A percentile compares a stretch with the other conserved stretches of the same genome.
These are phyloP conservation scores for Rhodotorula toruloides DNA, from an alignment of 768 basidiomycete genomes.

Conservation along the genomic window DNA sequence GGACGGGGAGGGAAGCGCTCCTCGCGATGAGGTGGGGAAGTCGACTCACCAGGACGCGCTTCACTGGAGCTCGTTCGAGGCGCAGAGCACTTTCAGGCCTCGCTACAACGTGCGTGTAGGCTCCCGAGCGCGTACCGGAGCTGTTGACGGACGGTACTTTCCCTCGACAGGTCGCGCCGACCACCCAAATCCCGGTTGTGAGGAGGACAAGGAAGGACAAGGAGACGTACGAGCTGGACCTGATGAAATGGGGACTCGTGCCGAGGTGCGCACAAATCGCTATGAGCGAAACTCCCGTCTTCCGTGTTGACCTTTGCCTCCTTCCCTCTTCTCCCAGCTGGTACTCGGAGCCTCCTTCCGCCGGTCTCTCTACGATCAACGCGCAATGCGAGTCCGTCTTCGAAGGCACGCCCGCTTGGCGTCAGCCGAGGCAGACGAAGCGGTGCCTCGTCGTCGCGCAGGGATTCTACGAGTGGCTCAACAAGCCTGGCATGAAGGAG, in stretches of 20 bases:
- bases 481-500: constrained; percentile 64
- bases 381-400: constrained; percentile 77
- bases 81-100: neutral
- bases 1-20: neutral
- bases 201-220: neutral
- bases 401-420: constrained; percentile 74
- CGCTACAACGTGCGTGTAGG: constrained; percentile 18
- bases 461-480: constrained; percentile 95
- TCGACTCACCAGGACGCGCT: neutral
- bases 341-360: constrained; percentile 66
- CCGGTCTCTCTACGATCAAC: constrained; percentile 73
- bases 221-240: neutral
- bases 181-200: neutral
- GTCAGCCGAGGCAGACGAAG: constrained; percentile 67
- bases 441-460: constrained; percentile 79
- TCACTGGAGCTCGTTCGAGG: neutral
- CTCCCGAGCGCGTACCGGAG: no score
- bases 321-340: constrained; percentile 62
- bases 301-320: neutral
- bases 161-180: constrained; percentile 6
- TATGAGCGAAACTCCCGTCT: no score
- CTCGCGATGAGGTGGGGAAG: neutral
- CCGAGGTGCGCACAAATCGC: no score
- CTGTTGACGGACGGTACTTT: neutral
- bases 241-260: constrained; percentile 9